Evolutionary conservation across 1,139 yeast genomes (phyloP), one percentile per base, ranked within the genome.

Genomic region (Yamadazyma aaseri): DNA sequence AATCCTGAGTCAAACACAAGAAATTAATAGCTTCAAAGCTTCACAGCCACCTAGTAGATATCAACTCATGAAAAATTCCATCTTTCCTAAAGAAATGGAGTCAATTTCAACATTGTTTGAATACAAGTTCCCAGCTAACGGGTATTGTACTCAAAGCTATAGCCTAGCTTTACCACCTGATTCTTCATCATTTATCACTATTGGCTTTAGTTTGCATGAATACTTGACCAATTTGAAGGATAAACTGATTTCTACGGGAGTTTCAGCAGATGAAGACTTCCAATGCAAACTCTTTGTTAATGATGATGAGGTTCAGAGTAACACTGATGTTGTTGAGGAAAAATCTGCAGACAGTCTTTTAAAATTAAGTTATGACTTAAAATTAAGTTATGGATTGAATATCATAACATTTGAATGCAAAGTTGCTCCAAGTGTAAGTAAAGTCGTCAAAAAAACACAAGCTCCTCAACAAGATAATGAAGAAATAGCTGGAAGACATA

Each of bases 361-460:
- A 27, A 63, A 63, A 4, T 57, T 74, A 17, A 63, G 64, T 34
- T 73, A 72, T 44, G 80, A 75, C 36, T 47, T 75, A 34, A 75
- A 74, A 49, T 58, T 75, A 42, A 63, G 68, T 29, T 50, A 63
- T 38, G 81, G 80, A 0, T 58, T 75, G 43, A 75, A 74, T 43
- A 59, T 68, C 17, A 57, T 75, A 31, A 63, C 53, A 8, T 70
- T 75, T 42, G 74, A 71, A 44, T 70, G 75, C 38, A 65, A 68
- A 40, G 70, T 70, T 9, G 66, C 72, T 3, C 73, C 73, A 9
- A 44, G 47, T 28, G 54, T 64, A 31, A 58, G 66, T 29, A 64
- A 63, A 38, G 45, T 51, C 27, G 55, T 66, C 26, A 65, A 62
- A 37, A 56, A 57, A 31, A 46, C 55, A 1, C 47, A 46, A 4